Evolutionary conservation across 2,329 filamentous ascomycete genomes (phyloP).

Genomic region (Pseudogymnoascus sp.): DNA sequence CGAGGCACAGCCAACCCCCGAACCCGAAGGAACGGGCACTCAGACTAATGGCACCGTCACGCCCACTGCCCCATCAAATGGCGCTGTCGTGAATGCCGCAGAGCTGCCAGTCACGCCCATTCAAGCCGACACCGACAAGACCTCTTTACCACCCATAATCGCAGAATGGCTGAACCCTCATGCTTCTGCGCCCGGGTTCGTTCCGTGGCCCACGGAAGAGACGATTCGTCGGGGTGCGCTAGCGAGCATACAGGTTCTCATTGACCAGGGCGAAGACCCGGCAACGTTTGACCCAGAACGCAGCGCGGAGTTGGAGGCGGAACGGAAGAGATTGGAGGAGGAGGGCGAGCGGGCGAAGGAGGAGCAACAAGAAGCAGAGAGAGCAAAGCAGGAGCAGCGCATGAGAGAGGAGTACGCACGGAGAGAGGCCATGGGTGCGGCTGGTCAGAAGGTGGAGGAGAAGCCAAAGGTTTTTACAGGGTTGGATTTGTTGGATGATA

Average conservation of each 20-base stretch:
- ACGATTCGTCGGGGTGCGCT: constrained; percentile 62
- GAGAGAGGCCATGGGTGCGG: constrained; percentile 18
- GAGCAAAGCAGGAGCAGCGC: constrained; percentile 27
- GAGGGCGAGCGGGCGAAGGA: constrained; percentile 24
- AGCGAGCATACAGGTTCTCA: constrained; percentile 51
- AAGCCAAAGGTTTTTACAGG: constrained; percentile 30
- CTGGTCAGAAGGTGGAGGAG: constrained; percentile 28
- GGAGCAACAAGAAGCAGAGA: constrained; percentile 20
- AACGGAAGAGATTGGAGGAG: constrained; percentile 20
- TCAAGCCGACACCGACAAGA: constrained; percentile 14
- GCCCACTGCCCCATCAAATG: constrained; percentile 19
- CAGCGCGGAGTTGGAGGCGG: constrained; percentile 28
- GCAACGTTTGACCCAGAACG: constrained; percentile 48
- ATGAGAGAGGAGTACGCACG: constrained; percentile 18
- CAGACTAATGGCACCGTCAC: constrained; percentile 25
- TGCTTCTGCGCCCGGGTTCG: constrained; percentile 49
- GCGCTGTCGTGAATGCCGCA: constrained; percentile 11
- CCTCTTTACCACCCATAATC: constrained; percentile 28
- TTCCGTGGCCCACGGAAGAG: constrained; percentile 67
- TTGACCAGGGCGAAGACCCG: constrained; percentile 54
- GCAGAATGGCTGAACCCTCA: constrained; percentile 42
- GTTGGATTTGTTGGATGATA: constrained; percentile 32
- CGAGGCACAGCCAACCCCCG: constrained; percentile 15
- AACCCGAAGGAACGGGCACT: constrained; percentile 8
- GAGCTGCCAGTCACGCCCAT: constrained; percentile 18